phyloP scores from a whole-genome alignment of 148 eudicot genomes.

The Talinum fruticosum region DNA sequence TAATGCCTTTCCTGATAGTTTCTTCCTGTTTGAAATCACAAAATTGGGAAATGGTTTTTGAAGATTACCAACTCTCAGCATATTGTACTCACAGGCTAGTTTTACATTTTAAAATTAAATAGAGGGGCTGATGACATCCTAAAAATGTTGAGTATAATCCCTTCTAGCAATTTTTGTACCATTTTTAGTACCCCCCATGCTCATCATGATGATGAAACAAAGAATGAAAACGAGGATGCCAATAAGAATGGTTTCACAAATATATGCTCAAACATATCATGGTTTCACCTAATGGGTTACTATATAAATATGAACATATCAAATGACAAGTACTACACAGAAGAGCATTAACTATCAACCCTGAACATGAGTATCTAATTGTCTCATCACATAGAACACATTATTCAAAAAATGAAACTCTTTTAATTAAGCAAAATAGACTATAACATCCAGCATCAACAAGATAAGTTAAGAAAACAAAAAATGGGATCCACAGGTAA shows the following conservation, averaged over 20 bases:
- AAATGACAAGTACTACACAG: neutral
- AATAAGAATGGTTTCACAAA: neutral
- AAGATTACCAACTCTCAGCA: neutral
- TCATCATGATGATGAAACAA: too few relatives aligned
- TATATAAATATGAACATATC: neutral
- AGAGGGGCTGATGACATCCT: neutral
- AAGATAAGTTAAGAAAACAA: neutral
- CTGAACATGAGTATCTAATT: too few relatives aligned
- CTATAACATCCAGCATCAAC: neutral
- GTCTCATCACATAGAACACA: neutral
- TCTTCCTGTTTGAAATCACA: slow-evolving; percentile 34
- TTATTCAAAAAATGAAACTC: neutral
- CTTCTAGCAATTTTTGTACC: too few relatives aligned
- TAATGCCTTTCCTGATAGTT: slow-evolving; percentile 35
- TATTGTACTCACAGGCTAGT: neutral
- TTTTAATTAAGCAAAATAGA: neutral
- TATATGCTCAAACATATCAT: neutral
- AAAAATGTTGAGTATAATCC: neutral
- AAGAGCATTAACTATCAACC: neutral
- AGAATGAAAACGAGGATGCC: neutral
- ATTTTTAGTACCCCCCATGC: too few relatives aligned
- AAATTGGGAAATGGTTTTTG: neutral
- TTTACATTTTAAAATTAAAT: neutral
- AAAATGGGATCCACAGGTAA: neutral
- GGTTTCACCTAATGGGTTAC: neutral